Conservation (phyloP, 352 stramenopile species). For the Phytophthora fragariaefolia region DNA sequence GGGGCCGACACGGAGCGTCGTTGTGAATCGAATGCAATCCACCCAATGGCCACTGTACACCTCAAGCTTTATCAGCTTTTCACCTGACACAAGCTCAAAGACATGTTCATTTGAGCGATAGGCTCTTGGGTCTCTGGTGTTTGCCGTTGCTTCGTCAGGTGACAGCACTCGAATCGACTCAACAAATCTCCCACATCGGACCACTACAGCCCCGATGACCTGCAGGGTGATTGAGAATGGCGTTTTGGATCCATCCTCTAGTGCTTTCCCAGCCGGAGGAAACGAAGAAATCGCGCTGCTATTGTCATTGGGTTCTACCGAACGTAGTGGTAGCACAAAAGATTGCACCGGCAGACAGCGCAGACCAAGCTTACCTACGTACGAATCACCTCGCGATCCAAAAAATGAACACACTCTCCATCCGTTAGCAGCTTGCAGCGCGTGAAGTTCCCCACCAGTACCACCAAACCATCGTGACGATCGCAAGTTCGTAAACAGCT, state of each 20-base stretch:
- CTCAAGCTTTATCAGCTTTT: conserved; percentile 50
- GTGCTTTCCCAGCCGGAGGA: conserved; percentile 33
- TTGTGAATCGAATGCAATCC: conserved; percentile 55
- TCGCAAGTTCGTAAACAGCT: conserved; percentile 67
- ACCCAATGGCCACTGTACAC: conserved; percentile 61
- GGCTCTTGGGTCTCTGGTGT: conserved; percentile 21
- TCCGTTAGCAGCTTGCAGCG: conserved; percentile 47
- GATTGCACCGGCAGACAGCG: conserved; percentile 35
- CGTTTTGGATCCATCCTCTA: conserved; percentile 34
- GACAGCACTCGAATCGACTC: conserved; percentile 42
- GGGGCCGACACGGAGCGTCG: conserved; percentile 48
- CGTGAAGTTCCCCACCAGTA: conserved; percentile 53
- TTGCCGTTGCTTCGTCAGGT: conserved; percentile 26
- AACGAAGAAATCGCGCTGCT: conserved; percentile 13
- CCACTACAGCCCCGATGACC: conserved; percentile 35
- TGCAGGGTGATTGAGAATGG: conserved; percentile 28
- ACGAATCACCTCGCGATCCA: conserved; percentile 50
- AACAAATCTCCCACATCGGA: conserved; percentile 50
- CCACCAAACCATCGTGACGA: conserved; percentile 70
- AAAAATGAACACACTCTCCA: conserved; percentile 62
- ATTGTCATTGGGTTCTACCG: background rate
- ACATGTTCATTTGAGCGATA: conserved; percentile 53
- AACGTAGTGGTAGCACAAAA: background rate
- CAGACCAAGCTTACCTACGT: conserved; percentile 58
- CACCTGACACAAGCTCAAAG: conserved; percentile 48